Base-by-base conservation (phyloP, 441 rosid species). In the Macaranga tanarius region DNA sequence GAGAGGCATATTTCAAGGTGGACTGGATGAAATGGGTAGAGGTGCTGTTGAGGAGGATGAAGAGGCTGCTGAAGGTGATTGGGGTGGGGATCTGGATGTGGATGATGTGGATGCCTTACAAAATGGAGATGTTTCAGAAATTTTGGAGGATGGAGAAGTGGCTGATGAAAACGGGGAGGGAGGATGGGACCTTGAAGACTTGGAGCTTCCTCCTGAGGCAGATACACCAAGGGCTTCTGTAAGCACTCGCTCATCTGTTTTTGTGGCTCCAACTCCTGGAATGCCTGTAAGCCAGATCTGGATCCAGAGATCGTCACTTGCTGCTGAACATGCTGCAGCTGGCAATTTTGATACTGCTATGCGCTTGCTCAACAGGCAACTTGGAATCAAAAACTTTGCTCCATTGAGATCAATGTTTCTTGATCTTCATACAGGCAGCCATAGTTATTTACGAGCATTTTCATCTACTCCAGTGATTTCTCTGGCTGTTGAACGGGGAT, bases 251-350 rank as follows among this genome's bases (percentile, higher is more conserved):
- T 88, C 97, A 7, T 69, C 89, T 0, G 81, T 78, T 48, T 89
- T 89, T 73, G 89, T 88, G 65, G 88, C 89, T 56, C 97, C 95
- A 17, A 83, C 89, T 71, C 91, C 87, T 28, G 98, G 98, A 19
- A 84, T 86, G 92, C 91, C 93, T 0, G 89, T 89, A 3, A 93
- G 83, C 80, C 95, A 91, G 74, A 87, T 91, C 48, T 93, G 98
- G 98, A 85, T 68, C 71, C 93, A 93, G 83, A 79, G 80, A 56
- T 93, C 98, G 12, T 87, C 93, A 67, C 88, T 91, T 67, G 97
- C 98, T 62, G 95, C 92, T 51, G 95, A 93, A 74, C 95, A 93
- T n/a, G 92, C 87, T 3, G 92, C 93, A 31, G 98, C 97, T 48
- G 98, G 98, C 52, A 88, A 87, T 83, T 93, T 93, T 20, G 97